Conservation (phyloP, 129 eudicot genomes). For the Oenanthe sinensis region DNA sequence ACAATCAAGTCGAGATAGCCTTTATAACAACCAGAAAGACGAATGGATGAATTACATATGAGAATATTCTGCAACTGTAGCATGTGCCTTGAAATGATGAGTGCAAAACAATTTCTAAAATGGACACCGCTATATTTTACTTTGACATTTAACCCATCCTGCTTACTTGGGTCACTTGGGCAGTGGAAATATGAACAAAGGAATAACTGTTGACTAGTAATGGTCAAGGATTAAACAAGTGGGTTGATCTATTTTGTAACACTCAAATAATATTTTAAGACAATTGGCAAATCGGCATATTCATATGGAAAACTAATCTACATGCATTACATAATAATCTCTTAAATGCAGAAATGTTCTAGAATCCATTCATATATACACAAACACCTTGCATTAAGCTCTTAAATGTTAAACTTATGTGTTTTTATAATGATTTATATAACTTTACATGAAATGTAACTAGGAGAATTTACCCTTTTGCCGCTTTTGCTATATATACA, state of each 20-base stretch:
- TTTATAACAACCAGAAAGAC: background rate
- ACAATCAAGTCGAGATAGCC: slow-evolving; percentile 6
- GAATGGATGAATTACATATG: background rate
- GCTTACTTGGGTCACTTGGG: too few relatives aligned
- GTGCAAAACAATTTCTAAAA: too few relatives aligned
- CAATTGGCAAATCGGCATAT: background rate
- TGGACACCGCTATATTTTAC: too few relatives aligned
- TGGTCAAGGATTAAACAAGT: too few relatives aligned
- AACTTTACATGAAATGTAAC: background rate
- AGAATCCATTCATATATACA: background rate
- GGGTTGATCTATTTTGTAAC: background rate
- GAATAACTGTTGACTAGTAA: too few relatives aligned
- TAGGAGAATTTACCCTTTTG: too few relatives aligned
- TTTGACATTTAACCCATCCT: too few relatives aligned
- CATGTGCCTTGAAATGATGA: background rate
- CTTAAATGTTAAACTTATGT: background rate
- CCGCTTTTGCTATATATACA: background rate
- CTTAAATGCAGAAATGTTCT: background rate
- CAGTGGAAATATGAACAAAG: too few relatives aligned
- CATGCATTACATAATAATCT: background rate
- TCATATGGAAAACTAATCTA: background rate
- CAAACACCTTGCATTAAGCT: background rate
- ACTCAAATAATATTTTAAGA: background rate
- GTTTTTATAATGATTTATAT: background rate
- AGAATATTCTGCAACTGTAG: background rate